Percentiles rank a stretch among this genome's conserved stretches.
Evolutionary conservation across 2,329 filamentous ascomycete species (phyloP).

Genomic region (Orbilia quercus): DNA sequence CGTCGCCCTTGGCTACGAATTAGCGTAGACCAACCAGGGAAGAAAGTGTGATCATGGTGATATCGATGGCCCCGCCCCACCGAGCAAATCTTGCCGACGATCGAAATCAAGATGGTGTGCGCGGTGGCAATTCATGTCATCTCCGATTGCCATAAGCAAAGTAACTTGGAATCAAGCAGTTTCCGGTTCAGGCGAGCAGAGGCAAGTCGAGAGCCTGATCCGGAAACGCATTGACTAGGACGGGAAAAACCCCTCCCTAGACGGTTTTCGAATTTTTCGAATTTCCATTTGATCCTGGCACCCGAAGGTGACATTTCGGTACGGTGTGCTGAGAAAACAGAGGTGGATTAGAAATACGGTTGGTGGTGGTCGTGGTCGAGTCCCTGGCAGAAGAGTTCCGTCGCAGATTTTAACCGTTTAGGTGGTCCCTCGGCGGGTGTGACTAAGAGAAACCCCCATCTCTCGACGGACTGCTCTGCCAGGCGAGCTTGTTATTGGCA

Average conservation of each 20-base stretch:
- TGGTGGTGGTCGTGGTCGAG: neutral
- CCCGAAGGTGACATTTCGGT: conserved; percentile 44
- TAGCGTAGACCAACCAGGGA: no score
- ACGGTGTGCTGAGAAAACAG: conserved; percentile 14
- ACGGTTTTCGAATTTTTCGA: no score
- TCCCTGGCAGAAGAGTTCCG: conserved; percentile 49
- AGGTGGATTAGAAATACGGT: conserved; percentile 38
- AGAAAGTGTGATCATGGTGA: neutral
- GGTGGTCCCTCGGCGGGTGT: conserved; percentile 16
- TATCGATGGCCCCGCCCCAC: neutral
- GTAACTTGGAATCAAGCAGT: no score
- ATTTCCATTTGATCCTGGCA: no score
- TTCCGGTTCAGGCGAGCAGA: neutral
- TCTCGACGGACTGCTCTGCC: neutral
- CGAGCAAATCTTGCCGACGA: neutral
- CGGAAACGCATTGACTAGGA: conserved; percentile 1
- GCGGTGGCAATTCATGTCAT: neutral
- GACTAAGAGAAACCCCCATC: conserved; percentile 39
- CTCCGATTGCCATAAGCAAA: no score
- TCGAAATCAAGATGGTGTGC: neutral
- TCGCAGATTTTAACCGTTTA: neutral
- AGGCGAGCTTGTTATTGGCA: conserved; percentile 17
- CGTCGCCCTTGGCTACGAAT: no score
- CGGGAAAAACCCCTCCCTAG: no score
- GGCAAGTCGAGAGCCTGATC: conserved; percentile 18